A percentile compares a stretch with the other conserved stretches of the same genome.
phyloP scores from a whole-genome alignment of 23 red algal genomes.

The Gracilaria gracilis region DNA sequence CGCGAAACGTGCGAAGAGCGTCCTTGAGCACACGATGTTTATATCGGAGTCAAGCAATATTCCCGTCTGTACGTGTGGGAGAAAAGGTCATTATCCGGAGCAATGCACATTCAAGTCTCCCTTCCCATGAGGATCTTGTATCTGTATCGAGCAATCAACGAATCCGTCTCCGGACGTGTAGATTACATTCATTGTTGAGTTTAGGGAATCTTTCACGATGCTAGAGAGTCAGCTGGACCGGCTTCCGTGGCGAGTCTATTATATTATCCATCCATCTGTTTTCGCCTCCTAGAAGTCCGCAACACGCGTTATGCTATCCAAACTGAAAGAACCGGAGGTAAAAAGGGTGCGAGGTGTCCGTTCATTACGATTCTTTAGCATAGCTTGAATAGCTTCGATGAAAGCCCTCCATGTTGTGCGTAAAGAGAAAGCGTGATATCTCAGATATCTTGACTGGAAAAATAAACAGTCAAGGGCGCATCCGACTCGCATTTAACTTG shows the following conservation, averaged over 20 bases:
- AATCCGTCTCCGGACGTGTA: neutral
- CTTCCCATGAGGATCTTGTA: neutral
- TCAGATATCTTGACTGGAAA: neutral
- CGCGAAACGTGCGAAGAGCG: slow-evolving; percentile 1
- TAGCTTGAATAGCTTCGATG: neutral
- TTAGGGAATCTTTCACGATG: neutral
- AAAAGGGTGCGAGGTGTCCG: neutral
- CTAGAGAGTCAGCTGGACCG: neutral
- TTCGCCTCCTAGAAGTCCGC: neutral
- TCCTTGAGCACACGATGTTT: slow-evolving; percentile 48
- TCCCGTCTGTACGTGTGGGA: slow-evolving; percentile 63
- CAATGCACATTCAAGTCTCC: slow-evolving; percentile 73
- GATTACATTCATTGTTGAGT: neutral
- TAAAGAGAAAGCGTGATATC: neutral
- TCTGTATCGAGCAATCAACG: neutral
- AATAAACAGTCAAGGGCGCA: neutral
- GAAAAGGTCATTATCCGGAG: slow-evolving; percentile 58
- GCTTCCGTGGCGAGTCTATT: neutral
- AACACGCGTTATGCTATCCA: neutral
- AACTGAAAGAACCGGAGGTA: neutral
- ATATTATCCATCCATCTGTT: neutral
- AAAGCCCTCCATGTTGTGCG: neutral
- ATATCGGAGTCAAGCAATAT: slow-evolving; percentile 46
- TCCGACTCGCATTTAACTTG: neutral
- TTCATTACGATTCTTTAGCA: neutral